Conservation (phyloP, 805 yeast species). For the Myxozyma nipponensis region DNA sequence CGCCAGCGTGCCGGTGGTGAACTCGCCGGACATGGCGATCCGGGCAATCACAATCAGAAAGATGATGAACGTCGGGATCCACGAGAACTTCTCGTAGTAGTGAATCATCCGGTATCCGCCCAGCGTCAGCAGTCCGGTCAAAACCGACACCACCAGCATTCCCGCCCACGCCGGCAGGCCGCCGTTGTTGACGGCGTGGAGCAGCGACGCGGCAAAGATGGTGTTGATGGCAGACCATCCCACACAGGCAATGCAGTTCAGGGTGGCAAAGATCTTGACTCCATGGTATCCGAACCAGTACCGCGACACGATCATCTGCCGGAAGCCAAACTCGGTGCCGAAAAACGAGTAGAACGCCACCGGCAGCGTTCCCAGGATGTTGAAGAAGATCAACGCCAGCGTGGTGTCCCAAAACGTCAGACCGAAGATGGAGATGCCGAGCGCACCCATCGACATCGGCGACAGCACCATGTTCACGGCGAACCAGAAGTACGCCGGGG, state of each 20-base stretch:
- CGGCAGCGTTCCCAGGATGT: slow-evolving; percentile 64
- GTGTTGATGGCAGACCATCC: slow-evolving; percentile 96
- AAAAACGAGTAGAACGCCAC: slow-evolving; percentile 80
- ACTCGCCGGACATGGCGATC: slow-evolving; percentile 61
- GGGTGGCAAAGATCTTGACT: slow-evolving; percentile 62
- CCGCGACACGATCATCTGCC: slow-evolving; percentile 81
- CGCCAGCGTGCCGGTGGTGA: slow-evolving; percentile 51
- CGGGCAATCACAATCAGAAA: slow-evolving; percentile 78
- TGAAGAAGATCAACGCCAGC: slow-evolving; percentile 66
- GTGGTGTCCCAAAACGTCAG: slow-evolving; percentile 71
- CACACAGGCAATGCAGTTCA: slow-evolving; percentile 80
- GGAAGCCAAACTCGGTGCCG: slow-evolving; percentile 79
- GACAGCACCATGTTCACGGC: slow-evolving; percentile 87
- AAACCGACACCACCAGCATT: slow-evolving; percentile 60
- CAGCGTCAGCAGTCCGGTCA: slow-evolving; percentile 69
- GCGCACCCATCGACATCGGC: slow-evolving; percentile 70
- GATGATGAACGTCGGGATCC: slow-evolving; percentile 75
- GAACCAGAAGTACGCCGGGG: slow-evolving; percentile 84
- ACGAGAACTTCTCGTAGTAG: slow-evolving; percentile 74
- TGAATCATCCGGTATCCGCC: slow-evolving; percentile 85
- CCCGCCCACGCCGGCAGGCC: slow-evolving; percentile 88
- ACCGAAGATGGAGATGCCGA: slow-evolving; percentile 60
- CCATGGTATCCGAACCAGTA: slow-evolving; percentile 72
- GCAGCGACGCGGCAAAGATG: slow-evolving; percentile 80
- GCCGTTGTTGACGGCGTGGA: slow-evolving; percentile 65